Evolutionary conservation across 805 yeast species (phyloP), one percentile per base, ranked within the genome.

Genomic region (Yarrowia bubula): DNA sequence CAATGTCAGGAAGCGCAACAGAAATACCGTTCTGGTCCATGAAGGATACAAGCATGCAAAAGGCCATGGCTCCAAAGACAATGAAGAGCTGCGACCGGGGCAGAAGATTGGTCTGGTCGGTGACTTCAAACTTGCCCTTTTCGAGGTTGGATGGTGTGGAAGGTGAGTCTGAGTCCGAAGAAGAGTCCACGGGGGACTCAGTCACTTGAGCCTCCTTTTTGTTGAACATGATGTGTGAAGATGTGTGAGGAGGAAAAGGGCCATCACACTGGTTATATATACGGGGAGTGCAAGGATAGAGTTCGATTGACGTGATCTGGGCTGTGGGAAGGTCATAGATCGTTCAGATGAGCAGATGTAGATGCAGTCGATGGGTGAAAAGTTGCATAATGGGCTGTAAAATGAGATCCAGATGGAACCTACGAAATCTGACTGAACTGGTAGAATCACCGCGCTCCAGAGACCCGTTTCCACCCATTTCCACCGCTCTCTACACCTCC

Each of bases 21-120:
- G 82, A 77, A 38, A 81, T 77, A 33, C 83, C 78, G 1, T 82
- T 79, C 67, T 81, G 84, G 72, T 83, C 86, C 13, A 82, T 75
- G 71, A 82, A 82, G 2, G 82, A 75, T 1, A 78, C 46, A 14
- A 68, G 66, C 60, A 68, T 64, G 9, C 70, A 42, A 15, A 57
- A 38, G 9, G 69, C 67, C 61, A 67, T 41, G 10, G 64, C 58
- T 8, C 55, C 68, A 42, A 67, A 61, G 28, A 65, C 65, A 10
- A 67, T 9, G n/a, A 63, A 57, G 39, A 67, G 63, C 47, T 67
- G 67, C 1, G 65, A 31, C 9, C 50, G 33, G 6, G 66, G 64
- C 14, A 67, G 61, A 17, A 65, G 44, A 33, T 38, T 50, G 18
- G 68, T 61, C 39, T 67, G 69, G 43, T 67, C 69, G 43, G 18